Conservation (phyloP, 2,329 filamentous ascomycete species). For the Daldinia sp. region DNA sequence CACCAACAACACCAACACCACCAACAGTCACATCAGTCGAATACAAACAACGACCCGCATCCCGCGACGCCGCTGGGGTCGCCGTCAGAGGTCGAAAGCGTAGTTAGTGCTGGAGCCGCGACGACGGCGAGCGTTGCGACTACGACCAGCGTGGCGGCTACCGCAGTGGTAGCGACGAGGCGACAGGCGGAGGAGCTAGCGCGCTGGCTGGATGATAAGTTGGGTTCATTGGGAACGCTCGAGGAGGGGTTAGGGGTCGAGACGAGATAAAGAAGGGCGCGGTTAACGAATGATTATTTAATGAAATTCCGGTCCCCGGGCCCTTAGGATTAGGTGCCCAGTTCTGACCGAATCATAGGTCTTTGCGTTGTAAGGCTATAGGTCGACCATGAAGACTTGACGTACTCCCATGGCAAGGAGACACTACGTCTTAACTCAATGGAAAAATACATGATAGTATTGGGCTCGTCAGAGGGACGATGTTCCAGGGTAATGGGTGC, state of each 20-base stretch:
- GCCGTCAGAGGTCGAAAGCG: slow-evolving; percentile 61
- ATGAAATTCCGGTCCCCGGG: neutral
- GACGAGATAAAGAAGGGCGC: slow-evolving; percentile 35
- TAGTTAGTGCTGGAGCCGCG: slow-evolving; percentile 60
- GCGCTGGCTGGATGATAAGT: slow-evolving; percentile 70
- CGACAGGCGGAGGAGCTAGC: slow-evolving; percentile 70
- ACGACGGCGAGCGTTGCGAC: slow-evolving; percentile 58
- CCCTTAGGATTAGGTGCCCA: neutral
- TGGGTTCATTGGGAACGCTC: slow-evolving; percentile 65
- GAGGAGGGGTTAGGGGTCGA: slow-evolving; percentile 59
- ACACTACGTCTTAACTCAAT: neutral
- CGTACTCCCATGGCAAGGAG: neutral
- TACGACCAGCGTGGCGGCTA: slow-evolving; percentile 54
- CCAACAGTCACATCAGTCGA: neutral
- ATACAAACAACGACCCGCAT: slow-evolving; percentile 41
- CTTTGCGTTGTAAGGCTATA: neutral
- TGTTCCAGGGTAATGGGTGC: neutral
- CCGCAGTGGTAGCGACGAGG: slow-evolving; percentile 64
- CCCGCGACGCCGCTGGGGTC: slow-evolving; percentile 53
- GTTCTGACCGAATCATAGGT: neutral
- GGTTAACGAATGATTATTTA: neutral
- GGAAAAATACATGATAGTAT: neutral
- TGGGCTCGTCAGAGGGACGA: neutral
- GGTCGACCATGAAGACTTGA: neutral
- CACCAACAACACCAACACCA: neutral